Evolutionary conservation across 2,329 filamentous ascomycete species (phyloP).

Genomic region (Paraphoma chrysanthemicola): DNA sequence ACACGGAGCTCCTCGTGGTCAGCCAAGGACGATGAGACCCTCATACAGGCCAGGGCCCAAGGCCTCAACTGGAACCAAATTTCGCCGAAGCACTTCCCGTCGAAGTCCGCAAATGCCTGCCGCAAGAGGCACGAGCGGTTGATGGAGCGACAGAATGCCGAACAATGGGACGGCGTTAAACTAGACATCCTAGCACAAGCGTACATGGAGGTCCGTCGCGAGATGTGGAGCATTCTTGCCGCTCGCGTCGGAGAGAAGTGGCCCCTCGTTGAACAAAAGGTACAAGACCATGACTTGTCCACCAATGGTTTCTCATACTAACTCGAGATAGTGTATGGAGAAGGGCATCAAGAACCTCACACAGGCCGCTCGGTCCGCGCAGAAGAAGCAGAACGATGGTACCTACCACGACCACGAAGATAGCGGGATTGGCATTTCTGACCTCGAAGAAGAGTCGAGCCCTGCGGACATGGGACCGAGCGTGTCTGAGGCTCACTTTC

Average conservation of each 20-base stretch:
- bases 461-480: slow-evolving; percentile 34
- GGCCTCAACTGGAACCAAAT: slow-evolving; percentile 87
- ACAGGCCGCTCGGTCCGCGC: slow-evolving; percentile 69
- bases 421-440: slow-evolving; percentile 69
- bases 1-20: slow-evolving; percentile 66
- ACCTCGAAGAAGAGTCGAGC: slow-evolving; percentile 54
- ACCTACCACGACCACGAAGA: slow-evolving; percentile 65
- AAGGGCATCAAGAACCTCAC: slow-evolving; percentile 83
- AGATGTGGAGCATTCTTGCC: slow-evolving; percentile 81
- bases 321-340: slow-evolving; percentile 72
- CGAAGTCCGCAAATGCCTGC: slow-evolving; percentile 81
- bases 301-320: slow-evolving; percentile 9
- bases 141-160: slow-evolving; percentile 74
- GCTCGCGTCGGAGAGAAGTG: slow-evolving; percentile 64
- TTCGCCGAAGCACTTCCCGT: slow-evolving; percentile 75
- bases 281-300: slow-evolving; percentile 38
- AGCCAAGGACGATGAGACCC: slow-evolving; percentile 73
- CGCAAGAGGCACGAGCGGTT: slow-evolving; percentile 87
- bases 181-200: slow-evolving; percentile 76
- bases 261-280: slow-evolving; percentile 81
- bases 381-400: slow-evolving; percentile 65
- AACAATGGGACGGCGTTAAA: slow-evolving; percentile 80
- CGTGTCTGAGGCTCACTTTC: slow-evolving; percentile 27
- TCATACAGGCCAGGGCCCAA: slow-evolving; percentile 74
- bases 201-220: slow-evolving; percentile 79